Evolutionary conservation across 768 basidiomycete species (phyloP), one percentile per base, ranked within the genome.

Genomic region (Lactifluus hygrophoroides): DNA sequence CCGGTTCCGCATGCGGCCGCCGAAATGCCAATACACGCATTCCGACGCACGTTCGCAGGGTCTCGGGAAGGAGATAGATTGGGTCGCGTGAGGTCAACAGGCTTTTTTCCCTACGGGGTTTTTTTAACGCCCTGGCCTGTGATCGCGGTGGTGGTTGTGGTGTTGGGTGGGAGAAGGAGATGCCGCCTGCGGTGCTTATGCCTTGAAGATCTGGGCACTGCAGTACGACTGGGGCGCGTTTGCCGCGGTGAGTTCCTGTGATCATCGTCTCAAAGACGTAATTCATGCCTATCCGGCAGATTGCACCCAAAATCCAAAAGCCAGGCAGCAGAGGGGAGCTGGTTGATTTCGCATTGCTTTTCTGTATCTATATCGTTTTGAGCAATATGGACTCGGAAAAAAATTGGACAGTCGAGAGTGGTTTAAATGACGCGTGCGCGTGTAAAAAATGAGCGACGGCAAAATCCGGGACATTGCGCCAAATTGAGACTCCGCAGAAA

Each of bases 401-500:
- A 37, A 13, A 25, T n/a, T n/a, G n/a, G n/a, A n/a, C n/a, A n/a
- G n/a, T n/a, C n/a, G n/a, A n/a, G n/a, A n/a, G n/a, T n/a, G n/a
- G n/a, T n/a, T n/a, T n/a, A n/a, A n/a, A n/a, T n/a, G n/a, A n/a
- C n/a, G n/a, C n/a, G n/a, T n/a, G n/a, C n/a, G n/a, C n/a, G n/a
- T n/a, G n/a, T n/a, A n/a, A n/a, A n/a, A n/a, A n/a, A n/a, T 19
- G 6, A 9, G 0, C 4, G 14, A 8, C 50, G 56, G 56, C 14
- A 46, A 46, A 0, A 2, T 30, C 56, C 57, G 51, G 9, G 3
- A 3, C 11, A 43, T 44, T 16, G 8, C 19, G 3, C 10, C 28
- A 11, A 10, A 49, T 59, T 60, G 19, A 60, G 34, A 61, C 62
- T 61, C 62, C 62, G 62, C 47, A 32, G 8, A 40, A 61, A 54